A percentile compares a stretch with the other conserved stretches of the same genome.
These are phyloP conservation scores for Spiromastix sp. DNA, from an alignment of 2,329 filamentous ascomycete species.

Conservation along the genomic window DNA sequence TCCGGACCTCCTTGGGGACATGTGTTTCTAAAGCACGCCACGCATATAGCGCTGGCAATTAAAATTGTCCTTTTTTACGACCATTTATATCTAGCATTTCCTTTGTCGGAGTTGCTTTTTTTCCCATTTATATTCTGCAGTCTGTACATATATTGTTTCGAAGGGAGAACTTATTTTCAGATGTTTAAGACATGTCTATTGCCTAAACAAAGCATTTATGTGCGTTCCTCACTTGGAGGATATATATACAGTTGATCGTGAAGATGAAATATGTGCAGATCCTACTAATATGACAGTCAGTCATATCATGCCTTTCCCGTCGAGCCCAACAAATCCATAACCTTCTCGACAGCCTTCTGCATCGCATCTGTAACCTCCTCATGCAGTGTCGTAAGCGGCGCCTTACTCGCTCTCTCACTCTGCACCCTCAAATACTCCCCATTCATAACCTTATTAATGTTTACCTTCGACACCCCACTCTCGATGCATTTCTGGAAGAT, in stretches of 20 bases:
- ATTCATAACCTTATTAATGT: conserved; percentile 51
- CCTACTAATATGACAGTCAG: too few species aligned
- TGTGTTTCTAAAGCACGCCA: too few species aligned
- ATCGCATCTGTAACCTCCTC: conserved; percentile 46
- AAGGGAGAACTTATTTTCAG: too few species aligned
- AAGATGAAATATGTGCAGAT: too few species aligned
- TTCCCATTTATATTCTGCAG: conserved; percentile 10
- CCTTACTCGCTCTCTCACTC: conserved; percentile 39
- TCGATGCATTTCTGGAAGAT: conserved; percentile 46
- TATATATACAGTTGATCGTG: too few species aligned
- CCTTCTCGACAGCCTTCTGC: conserved; percentile 45
- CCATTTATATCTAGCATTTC: neutral
- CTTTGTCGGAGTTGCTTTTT: conserved; percentile 1
- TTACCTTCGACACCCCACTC: conserved; percentile 46
- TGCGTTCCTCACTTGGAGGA: neutral
- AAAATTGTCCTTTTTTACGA: neutral
- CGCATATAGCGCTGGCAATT: too few species aligned
- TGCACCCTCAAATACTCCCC: conserved; percentile 39
- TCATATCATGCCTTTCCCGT: conserved; percentile 29
- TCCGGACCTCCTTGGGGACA: too few species aligned
- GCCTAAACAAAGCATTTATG: too few species aligned
- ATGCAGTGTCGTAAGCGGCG: conserved; percentile 43
- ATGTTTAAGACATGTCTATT: too few species aligned
- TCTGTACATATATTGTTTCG: too few species aligned
- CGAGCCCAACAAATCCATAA: conserved; percentile 43